Base-by-base conservation (phyloP, 2,329 filamentous ascomycete genomes). In the Colletotrichum melonis region DNA sequence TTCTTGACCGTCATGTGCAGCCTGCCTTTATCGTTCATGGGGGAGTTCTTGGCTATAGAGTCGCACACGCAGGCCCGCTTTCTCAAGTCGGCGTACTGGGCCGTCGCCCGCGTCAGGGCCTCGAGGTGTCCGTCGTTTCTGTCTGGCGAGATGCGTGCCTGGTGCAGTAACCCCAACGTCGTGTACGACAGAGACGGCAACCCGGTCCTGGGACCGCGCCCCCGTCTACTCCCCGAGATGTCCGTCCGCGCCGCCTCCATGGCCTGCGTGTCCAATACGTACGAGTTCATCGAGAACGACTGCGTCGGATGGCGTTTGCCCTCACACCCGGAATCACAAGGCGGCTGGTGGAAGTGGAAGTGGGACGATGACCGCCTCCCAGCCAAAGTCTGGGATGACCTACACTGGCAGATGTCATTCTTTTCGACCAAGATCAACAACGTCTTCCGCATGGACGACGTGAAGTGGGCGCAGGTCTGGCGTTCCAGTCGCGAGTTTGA, bases 111-210 rank as follows among this genome's bases (percentile, higher is more conserved):
- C 28, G 32, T 72, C 59, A 72, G 64, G 59, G 42, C 66, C 19
- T 64, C 58, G 28, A 59, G 32, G 54, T 54, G 65, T 54, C 59
- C 69, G 16, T 28, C 28, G 4, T 72, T 72, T 38, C 5, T 72
- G 1, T 72, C 69, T 3, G 66, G 69, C 9, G 69, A 72, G 69
- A 55, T 72, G 19, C 30, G 65, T 32, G 69, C 66, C 19, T 72
- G 65, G 69, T 64, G 58, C 26, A 69, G 69, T 59, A 46, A 35
- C 65, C 66, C 69, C 5, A 58, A 58, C 8, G 65, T 42, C 69
- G 69, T 5, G 9, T 4, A 12, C 7, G 35, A 19, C n/a, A 28
- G 5, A 16, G 3, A 19, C n/a, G 42, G 64, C 14, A 12, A 58
- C 4, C 42, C 64, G 52, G 65, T 69, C 38, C 19, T 19, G 3